These are phyloP conservation scores for Neoboletus brunneissimus DNA, from an alignment of 768 basidiomycete species.

Conservation along the genomic window DNA sequence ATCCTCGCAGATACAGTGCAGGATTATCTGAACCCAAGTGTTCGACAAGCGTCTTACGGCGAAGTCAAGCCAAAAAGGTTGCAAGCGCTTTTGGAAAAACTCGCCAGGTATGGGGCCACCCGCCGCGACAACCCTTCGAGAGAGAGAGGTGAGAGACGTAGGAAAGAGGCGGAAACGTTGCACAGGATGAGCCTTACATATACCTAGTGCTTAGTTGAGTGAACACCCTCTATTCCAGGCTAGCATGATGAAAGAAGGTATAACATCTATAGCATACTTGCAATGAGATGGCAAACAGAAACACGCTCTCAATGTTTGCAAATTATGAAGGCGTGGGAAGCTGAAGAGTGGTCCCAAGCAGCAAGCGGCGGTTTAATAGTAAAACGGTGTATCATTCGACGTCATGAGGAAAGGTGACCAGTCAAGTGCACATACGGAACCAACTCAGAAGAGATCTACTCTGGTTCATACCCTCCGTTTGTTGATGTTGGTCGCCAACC, in stretches of 20 bases:
- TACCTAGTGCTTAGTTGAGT: constrained; percentile 4
- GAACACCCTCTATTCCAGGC: constrained; percentile 8
- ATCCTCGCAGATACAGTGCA: constrained; percentile 70
- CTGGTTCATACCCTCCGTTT: constrained; percentile 69
- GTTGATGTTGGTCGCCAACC: constrained; percentile 84
- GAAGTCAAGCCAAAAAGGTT: constrained; percentile 69
- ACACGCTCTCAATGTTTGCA: constrained; percentile 7
- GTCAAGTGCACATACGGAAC: constrained; percentile 47
- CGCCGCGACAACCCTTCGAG: constrained; percentile 58
- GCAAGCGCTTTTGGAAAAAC: constrained; percentile 74
- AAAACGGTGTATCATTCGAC: constrained; percentile 49
- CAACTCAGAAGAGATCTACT: constrained; percentile 32
- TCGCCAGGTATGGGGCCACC: constrained; percentile 62
- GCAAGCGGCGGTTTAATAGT: constrained; percentile 36
- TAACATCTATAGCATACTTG: constrained; percentile 23
- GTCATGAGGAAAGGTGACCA: constrained; percentile 61
- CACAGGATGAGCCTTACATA: constrained; percentile 47
- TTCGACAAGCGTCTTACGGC: constrained; percentile 64
- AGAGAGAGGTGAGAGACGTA: constrained; percentile 67
- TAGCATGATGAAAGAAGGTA: constrained; percentile 1
- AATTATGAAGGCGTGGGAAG: constrained; percentile 17
- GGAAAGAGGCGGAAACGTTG: constrained; percentile 76
- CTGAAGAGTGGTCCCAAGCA: constrained; percentile 27
- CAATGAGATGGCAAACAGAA: constrained; percentile 2
- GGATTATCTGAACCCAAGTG: constrained; percentile 71